phyloP scores from a whole-genome alignment of 1,284 basidiomycete species.

The Apiotrichum akiyoshidainum region DNA sequence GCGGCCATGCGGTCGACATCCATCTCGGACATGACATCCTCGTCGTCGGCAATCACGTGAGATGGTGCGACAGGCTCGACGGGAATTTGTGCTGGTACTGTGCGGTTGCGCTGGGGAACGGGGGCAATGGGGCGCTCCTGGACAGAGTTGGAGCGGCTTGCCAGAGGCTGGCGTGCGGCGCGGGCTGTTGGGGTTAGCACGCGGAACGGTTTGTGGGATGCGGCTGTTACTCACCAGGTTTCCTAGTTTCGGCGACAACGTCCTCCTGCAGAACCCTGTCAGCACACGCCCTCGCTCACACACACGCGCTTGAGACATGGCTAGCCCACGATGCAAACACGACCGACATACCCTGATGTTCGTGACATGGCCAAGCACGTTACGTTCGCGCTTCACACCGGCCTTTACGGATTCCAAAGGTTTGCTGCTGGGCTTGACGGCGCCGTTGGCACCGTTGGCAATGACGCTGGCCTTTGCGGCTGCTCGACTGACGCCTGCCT shows the following conservation, averaged over 20 bases:
- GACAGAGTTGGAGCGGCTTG: slow-evolving; percentile 26
- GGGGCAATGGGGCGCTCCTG: slow-evolving; percentile 39
- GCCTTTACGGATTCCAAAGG: slow-evolving; percentile 27
- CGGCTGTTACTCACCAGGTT: slow-evolving; percentile 29
- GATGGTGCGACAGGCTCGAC: slow-evolving; percentile 6
- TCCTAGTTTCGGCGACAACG: slow-evolving; percentile 31
- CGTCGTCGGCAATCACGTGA: slow-evolving; percentile 14
- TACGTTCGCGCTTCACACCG: slow-evolving; percentile 44
- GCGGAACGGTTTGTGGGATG: not conserved
- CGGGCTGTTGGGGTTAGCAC: slow-evolving; percentile 18
- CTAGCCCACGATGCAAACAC: not conserved
- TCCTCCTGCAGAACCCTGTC: slow-evolving; percentile 24
- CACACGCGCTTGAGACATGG: not conserved
- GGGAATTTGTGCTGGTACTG: slow-evolving; percentile 18
- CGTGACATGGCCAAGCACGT: slow-evolving; percentile 40
- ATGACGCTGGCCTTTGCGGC: slow-evolving; percentile 24
- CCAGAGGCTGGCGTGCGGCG: slow-evolving; percentile 39
- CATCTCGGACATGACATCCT: slow-evolving; percentile 33
- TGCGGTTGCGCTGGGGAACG: slow-evolving; percentile 30
- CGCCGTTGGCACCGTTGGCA: slow-evolving; percentile 1
- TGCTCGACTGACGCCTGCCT: slow-evolving; percentile 4
- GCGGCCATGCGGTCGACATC: slow-evolving; percentile 32
- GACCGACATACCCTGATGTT: slow-evolving; percentile 28
- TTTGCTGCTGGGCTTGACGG: slow-evolving; percentile 6
- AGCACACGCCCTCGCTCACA: not conserved